Evolutionary conservation across 2,329 filamentous ascomycete genomes (phyloP), one percentile per base, ranked within the genome.

Genomic region (Paraconiothyrium brasiliense): DNA sequence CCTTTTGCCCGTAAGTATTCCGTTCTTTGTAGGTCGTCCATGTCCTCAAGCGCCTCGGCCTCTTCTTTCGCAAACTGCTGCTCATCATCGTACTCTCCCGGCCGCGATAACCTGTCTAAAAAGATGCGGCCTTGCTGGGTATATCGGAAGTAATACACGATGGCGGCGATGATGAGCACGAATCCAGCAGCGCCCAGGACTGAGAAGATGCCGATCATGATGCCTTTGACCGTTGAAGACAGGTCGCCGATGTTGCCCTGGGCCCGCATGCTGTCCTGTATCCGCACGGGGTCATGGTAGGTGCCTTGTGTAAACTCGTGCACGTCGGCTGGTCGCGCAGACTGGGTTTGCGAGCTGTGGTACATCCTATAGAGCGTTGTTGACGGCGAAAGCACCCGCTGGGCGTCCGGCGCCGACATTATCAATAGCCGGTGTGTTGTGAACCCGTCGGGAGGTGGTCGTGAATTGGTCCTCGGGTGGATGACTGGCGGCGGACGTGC

Each of bases 71-170:
- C 86, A 82, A 97, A 97, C 11, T 93, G 92, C 81, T 98, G 94
- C 79, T 98, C 95, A 81, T 99, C 95, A 77, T 99, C 95, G 79
- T 93, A 99, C 81, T 98, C 95, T 71, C 95, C 95, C 0, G 95
- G 95, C 62, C 94, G 87, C 49, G 93, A 93, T 78, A 99, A 90
- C 67, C 94, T 90, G 82, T 99, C 95, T 69, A 99, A 87, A 66
- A 98, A 88, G 75, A 99, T 97, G 70, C 94, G 89, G 47, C 94
- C 94, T 54, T 90, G 90, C 58, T 86, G 88, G 41, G 94, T 97
- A 78, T 96, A 96, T 81, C 92, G 89, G 80, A 98, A 95, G 82
- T 97, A 95, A 80, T 97, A 97, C 76, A 98, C 89, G 75, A 95
- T 82, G 57, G 91, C 84, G 71, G 94, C 89, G 61, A 96, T 84